A percentile compares a stretch with the other conserved stretches of the same genome.
Evolutionary conservation across 169 alveolate species (phyloP).

Genomic region (Pseudocohnilembus persalinus): DNA sequence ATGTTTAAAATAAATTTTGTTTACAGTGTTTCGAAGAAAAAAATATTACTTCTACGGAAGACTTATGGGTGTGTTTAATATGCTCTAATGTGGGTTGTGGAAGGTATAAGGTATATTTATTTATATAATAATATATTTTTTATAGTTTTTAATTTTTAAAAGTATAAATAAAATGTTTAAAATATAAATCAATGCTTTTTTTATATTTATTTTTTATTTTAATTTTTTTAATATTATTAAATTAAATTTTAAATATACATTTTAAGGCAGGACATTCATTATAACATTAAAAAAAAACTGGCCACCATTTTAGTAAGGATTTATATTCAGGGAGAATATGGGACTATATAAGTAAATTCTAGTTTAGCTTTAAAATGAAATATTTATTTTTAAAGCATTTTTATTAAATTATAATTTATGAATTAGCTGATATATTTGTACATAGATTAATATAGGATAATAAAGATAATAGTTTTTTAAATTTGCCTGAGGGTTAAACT

Average conservation of each 20-base stretch:
- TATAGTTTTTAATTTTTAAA: no score
- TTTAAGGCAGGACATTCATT: constrained; percentile 41
- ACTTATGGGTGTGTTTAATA: constrained; percentile 78
- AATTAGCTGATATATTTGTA: constrained; percentile 12
- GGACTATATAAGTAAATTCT: no score
- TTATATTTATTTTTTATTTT: constrained; percentile 65
- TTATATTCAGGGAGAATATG: no score
- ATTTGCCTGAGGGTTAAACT: background rate
- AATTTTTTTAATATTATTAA: constrained; percentile 79
- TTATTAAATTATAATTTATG: background rate
- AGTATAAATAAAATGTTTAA: constrained; percentile 72
- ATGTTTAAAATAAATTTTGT: background rate
- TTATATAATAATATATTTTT: no score
- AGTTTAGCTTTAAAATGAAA: constrained; percentile 29
- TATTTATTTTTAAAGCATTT: constrained; percentile 4
- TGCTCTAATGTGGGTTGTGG: constrained; percentile 82
- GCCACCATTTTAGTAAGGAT: no score
- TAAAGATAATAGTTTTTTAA: background rate
- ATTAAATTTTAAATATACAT: constrained; percentile 82
- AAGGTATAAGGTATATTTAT: constrained; percentile 68
- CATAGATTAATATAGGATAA: background rate
- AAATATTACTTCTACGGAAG: constrained; percentile 27
- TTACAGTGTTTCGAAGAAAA: background rate
- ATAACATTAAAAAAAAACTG: constrained; percentile 28
- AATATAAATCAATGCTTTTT: constrained; percentile 62